Conservation (phyloP, 495 filamentous ascomycete genomes). For the Haplographium delicatum region DNA sequence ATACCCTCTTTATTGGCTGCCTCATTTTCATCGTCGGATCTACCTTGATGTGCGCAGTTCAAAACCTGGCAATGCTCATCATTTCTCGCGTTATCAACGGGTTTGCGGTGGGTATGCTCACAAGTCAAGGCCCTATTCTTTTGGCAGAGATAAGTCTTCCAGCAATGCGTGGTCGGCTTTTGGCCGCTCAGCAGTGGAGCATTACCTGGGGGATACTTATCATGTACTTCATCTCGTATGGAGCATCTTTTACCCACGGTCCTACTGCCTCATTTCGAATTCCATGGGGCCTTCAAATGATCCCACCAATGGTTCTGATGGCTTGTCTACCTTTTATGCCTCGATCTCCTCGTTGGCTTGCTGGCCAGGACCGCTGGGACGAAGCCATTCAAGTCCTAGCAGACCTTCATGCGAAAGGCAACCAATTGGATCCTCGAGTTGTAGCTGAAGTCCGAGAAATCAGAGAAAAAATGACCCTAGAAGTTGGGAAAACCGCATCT, state of each 20-base stretch:
- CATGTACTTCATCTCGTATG: constrained; percentile 76
- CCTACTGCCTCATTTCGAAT: constrained; percentile 56
- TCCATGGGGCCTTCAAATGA: constrained; percentile 70
- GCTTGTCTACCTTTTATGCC: constrained; percentile 65
- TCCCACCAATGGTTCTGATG: constrained; percentile 61
- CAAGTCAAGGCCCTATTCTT: constrained; percentile 73
- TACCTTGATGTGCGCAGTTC: constrained; percentile 61
- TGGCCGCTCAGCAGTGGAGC: constrained; percentile 69
- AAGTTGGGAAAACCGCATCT: too few species aligned
- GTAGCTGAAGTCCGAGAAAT: constrained; percentile 73
- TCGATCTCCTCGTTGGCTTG: constrained; percentile 68
- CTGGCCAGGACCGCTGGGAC: constrained; percentile 59
- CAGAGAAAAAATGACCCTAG: too few species aligned
- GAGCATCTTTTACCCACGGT: constrained; percentile 56
- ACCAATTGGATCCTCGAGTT: constrained; percentile 60
- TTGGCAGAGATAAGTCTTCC: constrained; percentile 66
- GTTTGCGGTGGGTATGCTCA: constrained; percentile 67
- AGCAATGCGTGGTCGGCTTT: constrained; percentile 62
- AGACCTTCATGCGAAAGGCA: constrained; percentile 60
- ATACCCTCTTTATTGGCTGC: too few species aligned
- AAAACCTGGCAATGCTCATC: constrained; percentile 68
- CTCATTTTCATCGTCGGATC: too few species aligned
- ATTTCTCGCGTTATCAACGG: constrained; percentile 74
- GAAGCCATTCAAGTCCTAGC: constrained; percentile 65
- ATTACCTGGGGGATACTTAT: constrained; percentile 78